Evolutionary conservation across 2,329 filamentous ascomycete species (phyloP).

Genomic region (Ophiocordyceps australis): DNA sequence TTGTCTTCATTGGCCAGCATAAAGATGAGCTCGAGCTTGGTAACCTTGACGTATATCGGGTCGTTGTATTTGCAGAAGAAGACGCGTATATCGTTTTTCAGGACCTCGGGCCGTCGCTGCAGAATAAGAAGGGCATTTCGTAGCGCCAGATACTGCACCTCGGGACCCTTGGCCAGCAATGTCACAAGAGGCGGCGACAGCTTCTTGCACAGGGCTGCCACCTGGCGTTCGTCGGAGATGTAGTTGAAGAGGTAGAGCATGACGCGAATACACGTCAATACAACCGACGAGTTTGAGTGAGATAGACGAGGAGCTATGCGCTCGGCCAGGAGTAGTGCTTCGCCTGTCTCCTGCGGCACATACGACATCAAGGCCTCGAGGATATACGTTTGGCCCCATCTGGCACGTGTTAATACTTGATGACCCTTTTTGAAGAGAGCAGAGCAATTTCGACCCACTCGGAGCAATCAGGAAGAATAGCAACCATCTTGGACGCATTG

Average conservation of each 20-base stretch:
- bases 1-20: conserved; percentile 95
- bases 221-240: conserved; percentile 79
- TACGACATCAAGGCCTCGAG: conserved; percentile 96
- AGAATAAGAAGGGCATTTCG: conserved; percentile 88
- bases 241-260: conserved; percentile 99
- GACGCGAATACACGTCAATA: conserved; percentile 88
- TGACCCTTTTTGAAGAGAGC: not conserved
- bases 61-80: conserved; percentile 99
- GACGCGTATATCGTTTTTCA: conserved; percentile 91
- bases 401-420: conserved; percentile 14
- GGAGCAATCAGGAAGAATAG: conserved; percentile 89
- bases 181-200: conserved; percentile 90
- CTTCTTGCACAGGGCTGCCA: conserved; percentile 74
- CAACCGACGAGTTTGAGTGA: conserved; percentile 91
- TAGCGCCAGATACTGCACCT: conserved; percentile 94
- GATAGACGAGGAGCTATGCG: conserved; percentile 89
- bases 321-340: conserved; percentile 80
- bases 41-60: conserved; percentile 98
- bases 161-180: conserved; percentile 83
- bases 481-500: conserved; percentile 95
- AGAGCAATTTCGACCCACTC: conserved; percentile 49
- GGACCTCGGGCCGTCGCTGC: conserved; percentile 78
- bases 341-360: conserved; percentile 75
- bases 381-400: conserved; percentile 98
- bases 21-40: conserved; percentile 95